phyloP scores from a whole-genome alignment of 345 rosid species.

The Gossypium anomalum region DNA sequence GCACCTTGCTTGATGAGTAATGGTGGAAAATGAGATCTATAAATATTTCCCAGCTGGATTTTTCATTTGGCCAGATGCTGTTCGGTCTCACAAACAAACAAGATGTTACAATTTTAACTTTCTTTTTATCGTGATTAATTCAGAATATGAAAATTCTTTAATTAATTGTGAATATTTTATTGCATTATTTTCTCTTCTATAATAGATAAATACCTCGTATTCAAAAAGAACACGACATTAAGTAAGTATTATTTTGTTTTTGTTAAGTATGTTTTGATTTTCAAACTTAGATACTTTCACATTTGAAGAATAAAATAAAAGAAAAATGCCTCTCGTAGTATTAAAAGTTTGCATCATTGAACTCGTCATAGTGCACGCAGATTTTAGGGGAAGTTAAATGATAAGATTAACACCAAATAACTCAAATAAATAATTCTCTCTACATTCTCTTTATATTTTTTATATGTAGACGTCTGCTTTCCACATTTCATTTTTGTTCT shows the following conservation, averaged over 20 bases:
- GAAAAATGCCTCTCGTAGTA: neutral
- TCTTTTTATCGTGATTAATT: too few species aligned
- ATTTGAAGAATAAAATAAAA: neutral
- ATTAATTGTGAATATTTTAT: too few species aligned
- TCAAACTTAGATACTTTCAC: too few species aligned
- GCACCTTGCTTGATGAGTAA: neutral
- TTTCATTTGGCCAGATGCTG: neutral
- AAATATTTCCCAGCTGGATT: neutral
- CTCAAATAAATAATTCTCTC: neutral
- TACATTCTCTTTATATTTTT: neutral
- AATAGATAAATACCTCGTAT: too few species aligned
- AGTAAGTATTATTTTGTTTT: too few species aligned
- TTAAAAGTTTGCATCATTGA: constrained; percentile 28
- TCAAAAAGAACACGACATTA: too few species aligned
- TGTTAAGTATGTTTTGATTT: too few species aligned
- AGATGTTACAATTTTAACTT: too few species aligned
- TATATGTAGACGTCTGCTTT: neutral
- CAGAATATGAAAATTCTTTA: too few species aligned
- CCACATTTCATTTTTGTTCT: neutral
- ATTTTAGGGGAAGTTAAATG: constrained; percentile 6
- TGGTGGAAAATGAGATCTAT: neutral
- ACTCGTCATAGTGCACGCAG: constrained; percentile 27
- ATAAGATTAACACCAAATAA: too few species aligned
- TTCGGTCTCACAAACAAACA: neutral
- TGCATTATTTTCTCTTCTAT: too few species aligned